These are phyloP conservation scores for Saposhnikovia divaricata DNA, from an alignment of 129 eudicot species.

Conservation along the genomic window DNA sequence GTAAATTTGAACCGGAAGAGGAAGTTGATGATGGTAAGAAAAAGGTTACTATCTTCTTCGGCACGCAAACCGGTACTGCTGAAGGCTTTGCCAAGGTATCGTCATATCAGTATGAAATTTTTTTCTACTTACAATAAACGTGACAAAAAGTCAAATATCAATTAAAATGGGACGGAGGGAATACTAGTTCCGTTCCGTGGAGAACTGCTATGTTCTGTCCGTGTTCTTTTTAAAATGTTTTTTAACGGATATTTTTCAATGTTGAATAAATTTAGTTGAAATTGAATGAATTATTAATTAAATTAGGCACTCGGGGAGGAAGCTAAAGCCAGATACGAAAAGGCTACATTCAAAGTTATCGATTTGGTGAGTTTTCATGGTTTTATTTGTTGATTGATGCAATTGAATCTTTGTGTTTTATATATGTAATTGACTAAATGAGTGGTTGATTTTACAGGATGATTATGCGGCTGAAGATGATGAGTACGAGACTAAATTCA, in stretches of 20 bases:
- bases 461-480: constrained; percentile 97
- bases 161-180: too few species aligned
- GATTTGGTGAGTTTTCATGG: constrained; percentile 60
- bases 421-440: constrained; percentile 12
- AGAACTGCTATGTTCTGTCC: too few species aligned
- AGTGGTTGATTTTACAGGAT: constrained; percentile 37
- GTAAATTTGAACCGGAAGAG: constrained; percentile 38
- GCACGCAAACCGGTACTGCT: constrained; percentile 98
- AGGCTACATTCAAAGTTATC: constrained; percentile 64
- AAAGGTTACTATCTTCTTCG: constrained; percentile 78
- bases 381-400: neutral
- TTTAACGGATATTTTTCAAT: too few species aligned
- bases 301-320: constrained; percentile 81
- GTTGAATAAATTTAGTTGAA: too few species aligned
- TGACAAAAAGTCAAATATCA: too few species aligned
- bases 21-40: constrained; percentile 82
- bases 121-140: too few species aligned
- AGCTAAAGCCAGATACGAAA: constrained; percentile 89
- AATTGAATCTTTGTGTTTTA: neutral
- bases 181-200: too few species aligned
- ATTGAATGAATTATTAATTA: neutral
- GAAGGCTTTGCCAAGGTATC: constrained; percentile 92
- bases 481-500: constrained; percentile 73
- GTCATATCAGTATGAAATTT: too few species aligned
- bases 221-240: too few species aligned